Evolutionary conservation across 257 asterid genomes (phyloP).

Genomic region (Solanum chiquidenum): DNA sequence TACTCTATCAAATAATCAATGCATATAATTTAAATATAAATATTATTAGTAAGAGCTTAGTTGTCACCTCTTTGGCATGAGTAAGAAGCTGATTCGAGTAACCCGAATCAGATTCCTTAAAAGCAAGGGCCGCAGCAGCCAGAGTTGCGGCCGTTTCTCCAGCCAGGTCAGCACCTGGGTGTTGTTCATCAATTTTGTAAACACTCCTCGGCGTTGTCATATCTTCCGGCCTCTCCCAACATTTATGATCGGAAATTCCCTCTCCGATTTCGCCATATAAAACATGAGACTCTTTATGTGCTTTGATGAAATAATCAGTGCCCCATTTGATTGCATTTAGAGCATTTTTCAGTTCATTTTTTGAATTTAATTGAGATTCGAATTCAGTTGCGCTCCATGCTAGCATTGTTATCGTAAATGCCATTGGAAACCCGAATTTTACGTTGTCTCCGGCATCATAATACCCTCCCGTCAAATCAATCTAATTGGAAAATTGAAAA

Average conservation of each 20-base stretch:
- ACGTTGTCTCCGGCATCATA: constrained; percentile 75
- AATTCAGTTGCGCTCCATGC: constrained; percentile 53
- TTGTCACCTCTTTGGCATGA: constrained; percentile 43
- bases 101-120: background rate
- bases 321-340: constrained; percentile 50
- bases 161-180: constrained; percentile 67
- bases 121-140: constrained; percentile 49
- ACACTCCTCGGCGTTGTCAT: constrained; percentile 44
- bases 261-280: constrained; percentile 65
- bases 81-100: constrained; percentile 29
- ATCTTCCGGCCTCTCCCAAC: constrained; percentile 73
- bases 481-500: constrained; percentile 6
- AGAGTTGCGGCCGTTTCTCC: constrained; percentile 62
- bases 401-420: constrained; percentile 48
- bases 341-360: constrained; percentile 23
- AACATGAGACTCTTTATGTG: constrained; percentile 41
- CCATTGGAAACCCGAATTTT: constrained; percentile 73
- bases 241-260: constrained; percentile 42
- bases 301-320: constrained; percentile 54
- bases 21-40: background rate
- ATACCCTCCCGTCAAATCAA: constrained; percentile 60
- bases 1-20: background rate
- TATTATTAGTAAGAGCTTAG: background rate
- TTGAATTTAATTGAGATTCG: constrained; percentile 12
- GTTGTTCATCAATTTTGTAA: constrained; percentile 26